These are phyloP conservation scores for Yarrowia sp. DNA, from an alignment of 805 yeast genomes.

Conservation along the genomic window DNA sequence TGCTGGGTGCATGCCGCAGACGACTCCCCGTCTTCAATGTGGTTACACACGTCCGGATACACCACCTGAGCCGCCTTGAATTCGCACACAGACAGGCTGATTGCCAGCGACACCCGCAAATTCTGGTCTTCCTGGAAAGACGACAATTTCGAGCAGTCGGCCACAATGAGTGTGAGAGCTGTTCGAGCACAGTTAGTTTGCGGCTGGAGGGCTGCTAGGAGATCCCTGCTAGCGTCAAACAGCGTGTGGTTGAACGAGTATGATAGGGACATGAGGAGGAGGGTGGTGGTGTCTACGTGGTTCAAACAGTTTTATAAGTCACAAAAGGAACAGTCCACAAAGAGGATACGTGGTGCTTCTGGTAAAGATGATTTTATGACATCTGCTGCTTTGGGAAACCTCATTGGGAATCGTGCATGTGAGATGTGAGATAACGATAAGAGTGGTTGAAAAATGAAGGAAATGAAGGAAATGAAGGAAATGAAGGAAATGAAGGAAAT, in stretches of 20 bases:
- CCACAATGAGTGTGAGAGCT: constrained; percentile 46
- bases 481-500: too few relatives aligned
- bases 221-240: not conserved
- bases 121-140: constrained; percentile 19
- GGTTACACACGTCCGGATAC: constrained; percentile 45
- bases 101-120: constrained; percentile 44
- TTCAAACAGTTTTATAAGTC: too few relatives aligned
- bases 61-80: constrained; percentile 46
- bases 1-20: constrained; percentile 43
- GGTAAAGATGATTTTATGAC: not conserved
- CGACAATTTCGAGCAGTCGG: constrained; percentile 42
- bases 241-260: constrained; percentile 27
- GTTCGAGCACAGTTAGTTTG: constrained; percentile 44
- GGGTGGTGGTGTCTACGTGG: too few relatives aligned
- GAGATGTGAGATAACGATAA: too few relatives aligned
- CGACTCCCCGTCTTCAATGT: not conserved
- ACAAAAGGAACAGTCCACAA: too few relatives aligned
- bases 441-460: too few relatives aligned
- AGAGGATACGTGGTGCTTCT: too few relatives aligned
- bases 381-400: not conserved
- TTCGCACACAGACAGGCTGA: constrained; percentile 48
- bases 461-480: too few relatives aligned
- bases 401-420: not conserved
- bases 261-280: not conserved
- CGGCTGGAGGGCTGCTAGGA: constrained; percentile 43